Conservation (phyloP, 2,329 filamentous ascomycete genomes). For the Ophiocordyceps camponoti-rufipedis region DNA sequence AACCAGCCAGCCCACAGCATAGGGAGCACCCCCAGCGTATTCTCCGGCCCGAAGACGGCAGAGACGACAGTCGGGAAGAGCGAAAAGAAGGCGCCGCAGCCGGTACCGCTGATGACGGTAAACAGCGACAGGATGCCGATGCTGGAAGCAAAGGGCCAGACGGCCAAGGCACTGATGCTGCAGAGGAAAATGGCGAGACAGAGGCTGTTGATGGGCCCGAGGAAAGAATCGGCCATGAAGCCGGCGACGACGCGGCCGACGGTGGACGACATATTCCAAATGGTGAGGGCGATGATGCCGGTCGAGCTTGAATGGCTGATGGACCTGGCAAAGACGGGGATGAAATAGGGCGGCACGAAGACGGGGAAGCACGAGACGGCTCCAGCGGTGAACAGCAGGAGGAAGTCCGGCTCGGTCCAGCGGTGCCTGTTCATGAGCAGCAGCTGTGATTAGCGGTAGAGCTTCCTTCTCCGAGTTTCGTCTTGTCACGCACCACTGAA, state of each 20-base stretch:
- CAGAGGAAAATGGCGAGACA: slow-evolving; percentile 9
- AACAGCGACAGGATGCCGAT: slow-evolving; percentile 7
- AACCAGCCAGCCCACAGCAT: slow-evolving; percentile 11
- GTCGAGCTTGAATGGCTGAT: slow-evolving; percentile 7
- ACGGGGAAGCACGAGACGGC: slow-evolving; percentile 9
- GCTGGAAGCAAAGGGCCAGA: slow-evolving; percentile 10
- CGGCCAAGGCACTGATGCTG: slow-evolving; percentile 7
- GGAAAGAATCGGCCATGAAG: slow-evolving; percentile 8
- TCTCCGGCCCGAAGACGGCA: slow-evolving; percentile 7
- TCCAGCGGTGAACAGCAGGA: slow-evolving; percentile 7
- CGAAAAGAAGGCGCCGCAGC: slow-evolving; percentile 12
- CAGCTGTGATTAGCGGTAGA: neutral
- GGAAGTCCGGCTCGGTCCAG: slow-evolving; percentile 8
- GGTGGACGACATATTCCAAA: slow-evolving; percentile 11
- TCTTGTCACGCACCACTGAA: slow-evolving; percentile 10
- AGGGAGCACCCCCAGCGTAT: slow-evolving; percentile 9
- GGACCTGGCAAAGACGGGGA: slow-evolving; percentile 9
- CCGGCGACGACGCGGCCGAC: slow-evolving; percentile 10
- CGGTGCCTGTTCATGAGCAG: slow-evolving; percentile 6
- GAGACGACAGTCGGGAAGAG: slow-evolving; percentile 8
- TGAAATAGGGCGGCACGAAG: slow-evolving; percentile 12
- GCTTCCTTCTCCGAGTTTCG: too few species aligned
- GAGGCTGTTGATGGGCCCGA: slow-evolving; percentile 11
- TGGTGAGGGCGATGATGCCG: slow-evolving; percentile 7
- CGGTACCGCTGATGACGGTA: slow-evolving; percentile 10